Base-by-base conservation (phyloP, 2,329 filamentous ascomycete species). In the Tolypocladium endophyticum region DNA sequence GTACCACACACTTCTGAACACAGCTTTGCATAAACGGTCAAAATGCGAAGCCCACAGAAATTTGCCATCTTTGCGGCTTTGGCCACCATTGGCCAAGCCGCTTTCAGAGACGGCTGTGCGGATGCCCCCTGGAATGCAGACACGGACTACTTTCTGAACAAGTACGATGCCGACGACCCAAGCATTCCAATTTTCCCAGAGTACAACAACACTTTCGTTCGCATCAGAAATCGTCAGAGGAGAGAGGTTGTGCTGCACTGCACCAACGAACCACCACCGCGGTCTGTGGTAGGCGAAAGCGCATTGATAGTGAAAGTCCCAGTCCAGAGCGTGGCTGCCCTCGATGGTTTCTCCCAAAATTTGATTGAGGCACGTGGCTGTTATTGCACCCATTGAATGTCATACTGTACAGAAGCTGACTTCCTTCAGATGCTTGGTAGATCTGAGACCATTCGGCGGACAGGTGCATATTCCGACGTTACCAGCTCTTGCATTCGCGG, bases 201-300 rank as follows among this genome's bases (percentile, higher is more conserved):
- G 11, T 61, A 61, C 59, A 61, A 61, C 43, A 61, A 61, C 7
- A 61, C 59, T n/a, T 61, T 39, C 20, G 59, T 61, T 50, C 25
- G 52, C n/a, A 59, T 61, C 41, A 56, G 41, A 43, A 61, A 61
- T 25, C 57, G 59, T 4, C 59, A 61, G 57, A 7, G 43, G 3
- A 55, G 59, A 33, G 55, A 59, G 16, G 59, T 61, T n/a, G 57
- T 61, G 35, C 52, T 61, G 36, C 57, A 61, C 52, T 61, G 59
- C 57, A 59, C 57, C 33, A 61, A 61, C 8, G 41, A 61, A 9
- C 57, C 59, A 20, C 59, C 59, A 5, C 59, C 59, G 1, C 28
- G 39, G 35, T 61, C 59, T n/a, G 14, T 59, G 1, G 59, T 61
- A 1, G 59, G 59, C 6, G 57, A 61, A 4, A 36, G 47, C 1